Conservation (phyloP, 23 red algal species). For the Cyanidium caldarium region DNA sequence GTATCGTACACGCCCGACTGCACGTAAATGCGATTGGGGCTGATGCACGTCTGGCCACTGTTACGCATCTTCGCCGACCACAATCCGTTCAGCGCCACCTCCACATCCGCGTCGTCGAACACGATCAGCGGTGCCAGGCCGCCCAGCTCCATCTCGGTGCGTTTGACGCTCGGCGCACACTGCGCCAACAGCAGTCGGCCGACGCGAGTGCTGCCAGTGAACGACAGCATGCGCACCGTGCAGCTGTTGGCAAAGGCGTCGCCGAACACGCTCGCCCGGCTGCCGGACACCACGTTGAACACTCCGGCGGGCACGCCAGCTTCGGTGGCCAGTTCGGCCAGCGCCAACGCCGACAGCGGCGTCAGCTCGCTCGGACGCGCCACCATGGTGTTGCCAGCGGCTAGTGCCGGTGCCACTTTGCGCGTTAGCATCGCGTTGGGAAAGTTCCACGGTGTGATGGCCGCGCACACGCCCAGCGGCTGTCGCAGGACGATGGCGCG, state of each 20-base stretch:
- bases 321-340: conserved; percentile 43
- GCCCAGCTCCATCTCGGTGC: conserved; percentile 54
- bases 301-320: conserved; percentile 58
- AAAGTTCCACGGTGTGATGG: conserved; percentile 91
- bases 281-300: conserved; percentile 42
- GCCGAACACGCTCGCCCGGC: conserved; percentile 14
- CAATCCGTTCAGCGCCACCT: conserved; percentile 29
- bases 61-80: conserved; percentile 44
- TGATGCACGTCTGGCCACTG: conserved; percentile 83
- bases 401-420: conserved; percentile 64
- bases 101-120: conserved; percentile 67
- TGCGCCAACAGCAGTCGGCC: conserved; percentile 28
- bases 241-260: conserved; percentile 14
- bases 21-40: conserved; percentile 62
- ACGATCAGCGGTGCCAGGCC: conserved; percentile 77
- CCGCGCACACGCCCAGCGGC: conserved; percentile 53
- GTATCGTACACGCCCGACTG: conserved; percentile 27
- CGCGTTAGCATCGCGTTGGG: conserved; percentile 68
- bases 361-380: conserved; percentile 56
- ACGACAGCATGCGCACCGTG: conserved; percentile 54
- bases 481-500: conserved; percentile 22
- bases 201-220: conserved; percentile 76
- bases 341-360: conserved; percentile 64
- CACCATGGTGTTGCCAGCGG: conserved; percentile 68
- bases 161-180: conserved; percentile 28